phyloP scores from a whole-genome alignment of 768 basidiomycete species.

The Rhodotorula toruloides region DNA sequence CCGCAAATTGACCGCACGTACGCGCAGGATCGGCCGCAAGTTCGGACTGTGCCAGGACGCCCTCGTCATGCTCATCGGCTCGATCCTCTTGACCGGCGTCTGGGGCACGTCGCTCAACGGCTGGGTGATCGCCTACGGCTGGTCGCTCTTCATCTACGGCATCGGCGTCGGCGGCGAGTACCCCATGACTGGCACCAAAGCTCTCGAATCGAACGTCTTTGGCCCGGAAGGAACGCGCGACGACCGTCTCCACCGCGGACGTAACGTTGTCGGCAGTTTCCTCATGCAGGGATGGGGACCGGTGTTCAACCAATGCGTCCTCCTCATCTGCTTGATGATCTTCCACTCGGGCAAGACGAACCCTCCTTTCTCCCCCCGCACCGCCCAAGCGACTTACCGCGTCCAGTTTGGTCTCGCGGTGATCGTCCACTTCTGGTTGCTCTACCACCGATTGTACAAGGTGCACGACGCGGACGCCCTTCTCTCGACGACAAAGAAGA shows the following conservation, averaged over 20 bases:
- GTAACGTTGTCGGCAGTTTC: conserved; percentile 50
- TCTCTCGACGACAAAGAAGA: conserved; percentile 45
- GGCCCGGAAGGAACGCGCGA: conserved; percentile 44
- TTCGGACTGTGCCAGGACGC: conserved; percentile 45
- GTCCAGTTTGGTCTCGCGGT: conserved; percentile 50
- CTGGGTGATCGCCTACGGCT: conserved; percentile 49
- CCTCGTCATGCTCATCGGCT: conserved; percentile 48
- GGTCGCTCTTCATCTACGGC: conserved; percentile 49
- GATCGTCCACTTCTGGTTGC: conserved; percentile 50
- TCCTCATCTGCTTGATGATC: conserved; percentile 49
- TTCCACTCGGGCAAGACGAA: conserved; percentile 43
- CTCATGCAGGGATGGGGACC: conserved; percentile 48
- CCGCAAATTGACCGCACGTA: no score
- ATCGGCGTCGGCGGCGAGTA: conserved; percentile 46
- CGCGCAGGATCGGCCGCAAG: conserved; percentile 49
- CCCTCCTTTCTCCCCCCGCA: conserved; percentile 41
- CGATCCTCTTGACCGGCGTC: conserved; percentile 50
- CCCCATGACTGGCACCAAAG: conserved; percentile 49
- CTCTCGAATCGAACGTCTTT: conserved; percentile 46
- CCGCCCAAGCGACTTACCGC: conserved; percentile 50
- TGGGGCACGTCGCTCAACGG: conserved; percentile 48
- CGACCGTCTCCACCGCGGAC: conserved; percentile 49
- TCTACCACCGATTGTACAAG: conserved; percentile 50
- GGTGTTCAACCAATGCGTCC: conserved; percentile 44
- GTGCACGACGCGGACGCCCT: conserved; percentile 44